Evolutionary conservation across 139 green algal genomes (phyloP).

Genomic region (Chlamydomonas eustigma): DNA sequence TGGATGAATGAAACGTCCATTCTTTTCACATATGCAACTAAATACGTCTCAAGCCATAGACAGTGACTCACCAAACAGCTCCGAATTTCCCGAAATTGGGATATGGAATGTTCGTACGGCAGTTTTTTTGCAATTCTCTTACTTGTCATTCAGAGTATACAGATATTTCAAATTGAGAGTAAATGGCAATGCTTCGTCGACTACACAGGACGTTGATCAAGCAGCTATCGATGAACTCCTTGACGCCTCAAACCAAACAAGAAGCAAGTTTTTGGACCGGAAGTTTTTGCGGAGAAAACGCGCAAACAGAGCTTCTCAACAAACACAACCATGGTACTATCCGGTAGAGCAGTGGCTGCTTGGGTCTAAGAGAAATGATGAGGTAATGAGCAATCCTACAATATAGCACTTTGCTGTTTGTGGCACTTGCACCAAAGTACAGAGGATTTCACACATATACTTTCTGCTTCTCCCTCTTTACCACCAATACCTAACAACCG

Average conservation of each 20-base stretch:
- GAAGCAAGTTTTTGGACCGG: conserved; percentile 28
- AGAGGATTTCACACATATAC: not conserved
- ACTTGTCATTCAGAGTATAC: not conserved
- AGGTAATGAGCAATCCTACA: conserved; percentile 1
- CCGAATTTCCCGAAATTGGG: not conserved
- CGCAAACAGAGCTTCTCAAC: not conserved
- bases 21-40: no score
- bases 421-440: not conserved
- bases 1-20: no score
- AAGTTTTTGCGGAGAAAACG: conserved; percentile 35
- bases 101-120: not conserved
- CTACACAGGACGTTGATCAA: conserved; percentile 27
- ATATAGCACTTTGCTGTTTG: not conserved
- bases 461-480: not conserved
- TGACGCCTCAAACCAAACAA: conserved; percentile 12
- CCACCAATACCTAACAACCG: no score
- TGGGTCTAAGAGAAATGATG: conserved; percentile 32
- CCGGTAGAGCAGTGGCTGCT: conserved; percentile 58
- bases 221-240: conserved; percentile 28
- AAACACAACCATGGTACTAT: conserved; percentile 54
- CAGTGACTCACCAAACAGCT: no score
- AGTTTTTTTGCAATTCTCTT: not conserved
- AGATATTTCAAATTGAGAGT: not conserved
- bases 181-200: not conserved
- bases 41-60: no score